These are phyloP conservation scores for Vitis riparia DNA, from an alignment of 164 flowering plant genomes.

Conservation along the genomic window DNA sequence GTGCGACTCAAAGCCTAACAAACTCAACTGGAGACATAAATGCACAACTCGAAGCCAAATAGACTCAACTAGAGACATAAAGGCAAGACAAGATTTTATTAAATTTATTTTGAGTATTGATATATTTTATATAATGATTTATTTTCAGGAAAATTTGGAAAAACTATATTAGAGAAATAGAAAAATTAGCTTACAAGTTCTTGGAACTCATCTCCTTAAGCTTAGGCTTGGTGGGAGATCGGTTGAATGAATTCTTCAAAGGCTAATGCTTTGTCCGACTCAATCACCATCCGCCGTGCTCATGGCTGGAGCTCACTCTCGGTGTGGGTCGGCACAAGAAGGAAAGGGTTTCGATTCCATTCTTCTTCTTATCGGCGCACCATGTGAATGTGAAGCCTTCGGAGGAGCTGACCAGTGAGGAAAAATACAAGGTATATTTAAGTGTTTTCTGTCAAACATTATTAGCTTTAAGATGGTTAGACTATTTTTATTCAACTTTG, in stretches of 20 bases:
- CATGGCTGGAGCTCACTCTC: slow-evolving; percentile 31
- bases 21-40: too few species aligned
- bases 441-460: too few species aligned
- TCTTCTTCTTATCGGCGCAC: slow-evolving; percentile 52
- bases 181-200: slow-evolving; percentile 36
- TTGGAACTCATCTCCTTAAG: slow-evolving; percentile 40
- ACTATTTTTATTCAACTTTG: too few species aligned
- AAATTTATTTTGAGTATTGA: too few species aligned
- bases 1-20: too few species aligned
- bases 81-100: too few species aligned
- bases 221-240: slow-evolving; percentile 30
- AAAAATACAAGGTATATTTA: not conserved
- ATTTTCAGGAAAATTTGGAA: slow-evolving; percentile 26
- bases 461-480: too few species aligned
- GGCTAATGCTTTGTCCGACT: slow-evolving; percentile 35
- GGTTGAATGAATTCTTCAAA: slow-evolving; percentile 33
- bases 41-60: too few species aligned
- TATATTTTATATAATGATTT: too few species aligned
- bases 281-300: slow-evolving; percentile 52
- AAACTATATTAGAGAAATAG: slow-evolving; percentile 35
- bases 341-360: slow-evolving; percentile 68
- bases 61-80: too few species aligned
- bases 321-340: slow-evolving; percentile 39
- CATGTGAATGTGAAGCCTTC: slow-evolving; percentile 48
- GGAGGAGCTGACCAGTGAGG: slow-evolving; percentile 36